Conservation (phyloP, 1,284 basidiomycete genomes). For the Sporisorium iseilematis-ciliati region DNA sequence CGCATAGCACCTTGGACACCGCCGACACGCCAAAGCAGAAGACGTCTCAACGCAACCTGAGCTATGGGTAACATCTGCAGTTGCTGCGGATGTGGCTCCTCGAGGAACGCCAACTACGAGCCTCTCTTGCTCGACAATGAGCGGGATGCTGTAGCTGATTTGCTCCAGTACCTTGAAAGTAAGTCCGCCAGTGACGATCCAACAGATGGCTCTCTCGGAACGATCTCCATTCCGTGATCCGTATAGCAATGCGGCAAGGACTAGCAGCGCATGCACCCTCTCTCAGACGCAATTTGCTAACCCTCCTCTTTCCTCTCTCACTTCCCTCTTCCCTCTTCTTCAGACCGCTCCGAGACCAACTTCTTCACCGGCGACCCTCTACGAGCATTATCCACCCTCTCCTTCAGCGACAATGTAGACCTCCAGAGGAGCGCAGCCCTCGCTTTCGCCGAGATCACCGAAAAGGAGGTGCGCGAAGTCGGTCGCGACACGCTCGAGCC, state of each 20-base stretch:
- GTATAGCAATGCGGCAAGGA: neutral
- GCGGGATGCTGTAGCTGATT: conserved; percentile 96
- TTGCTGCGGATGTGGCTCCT: conserved; percentile 54
- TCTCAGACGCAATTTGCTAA: neutral
- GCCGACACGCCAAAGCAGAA: neutral
- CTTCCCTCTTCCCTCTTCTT: neutral
- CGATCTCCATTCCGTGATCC: too few relatives aligned
- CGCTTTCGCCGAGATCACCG: conserved; percentile 99
- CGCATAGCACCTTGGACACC: neutral
- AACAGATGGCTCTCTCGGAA: neutral
- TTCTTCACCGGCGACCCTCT: conserved; percentile 78
- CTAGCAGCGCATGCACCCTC: neutral
- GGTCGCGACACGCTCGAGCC: conserved; percentile 97
- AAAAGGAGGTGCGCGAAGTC: conserved; percentile 98
- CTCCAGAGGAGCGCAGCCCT: conserved; percentile 96
- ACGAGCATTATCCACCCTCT: conserved; percentile 92
- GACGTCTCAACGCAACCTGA: conserved; percentile 3
- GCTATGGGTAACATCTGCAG: conserved; percentile 67
- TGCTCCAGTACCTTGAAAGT: conserved; percentile 98
- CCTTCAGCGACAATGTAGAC: conserved; percentile 99
- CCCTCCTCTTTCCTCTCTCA: neutral
- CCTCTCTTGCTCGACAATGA: conserved; percentile 96
- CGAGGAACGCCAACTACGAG: conserved; percentile 73
- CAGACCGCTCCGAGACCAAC: conserved; percentile 69
- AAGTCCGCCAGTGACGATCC: conserved; percentile 39